Percentiles rank a stretch among this genome's conserved stretches.
These are phyloP conservation scores for Phalaenopsis equestris DNA, from an alignment of 106 monocot genomes.

Conservation along the genomic window DNA sequence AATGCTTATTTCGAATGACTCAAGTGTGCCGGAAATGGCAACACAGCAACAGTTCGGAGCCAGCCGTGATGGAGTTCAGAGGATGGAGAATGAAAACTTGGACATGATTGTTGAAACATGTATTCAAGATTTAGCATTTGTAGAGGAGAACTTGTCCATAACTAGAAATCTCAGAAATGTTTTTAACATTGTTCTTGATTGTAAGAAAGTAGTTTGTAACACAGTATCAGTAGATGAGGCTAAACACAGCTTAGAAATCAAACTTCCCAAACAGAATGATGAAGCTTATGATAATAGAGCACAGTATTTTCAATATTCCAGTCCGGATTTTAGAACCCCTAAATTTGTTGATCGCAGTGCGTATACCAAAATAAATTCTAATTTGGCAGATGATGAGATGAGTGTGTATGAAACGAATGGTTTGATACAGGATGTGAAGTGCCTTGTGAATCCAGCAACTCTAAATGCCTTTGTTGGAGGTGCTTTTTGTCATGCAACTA, in stretches of 20 bases:
- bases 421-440: slow-evolving; percentile 5
- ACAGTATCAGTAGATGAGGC: neutral
- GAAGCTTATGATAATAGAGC: neutral
- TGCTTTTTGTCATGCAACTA: slow-evolving; percentile 2
- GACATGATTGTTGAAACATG: slow-evolving; percentile 2
- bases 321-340: slow-evolving; percentile 5
- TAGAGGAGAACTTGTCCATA: neutral
- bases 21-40: slow-evolving; percentile 8
- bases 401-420: slow-evolving; percentile 6
- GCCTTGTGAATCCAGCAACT: neutral
- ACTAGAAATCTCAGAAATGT: neutral
- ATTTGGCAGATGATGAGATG: slow-evolving; percentile 13
- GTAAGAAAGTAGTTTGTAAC: neutral
- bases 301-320: slow-evolving; percentile 7
- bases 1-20: slow-evolving; percentile 10
- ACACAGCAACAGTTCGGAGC: slow-evolving; percentile 1
- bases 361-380: slow-evolving; percentile 5
- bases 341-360: slow-evolving; percentile 5
- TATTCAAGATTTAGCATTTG: neutral
- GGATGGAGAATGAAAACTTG: neutral
- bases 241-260: slow-evolving; percentile 6
- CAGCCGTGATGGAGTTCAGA: slow-evolving; percentile 3
- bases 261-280: slow-evolving; percentile 3
- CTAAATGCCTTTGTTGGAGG: neutral
- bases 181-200: neutral